These are phyloP conservation scores for Pascua sp. DNA, from an alignment of 1,284 basidiomycete genomes.

Conservation along the genomic window DNA sequence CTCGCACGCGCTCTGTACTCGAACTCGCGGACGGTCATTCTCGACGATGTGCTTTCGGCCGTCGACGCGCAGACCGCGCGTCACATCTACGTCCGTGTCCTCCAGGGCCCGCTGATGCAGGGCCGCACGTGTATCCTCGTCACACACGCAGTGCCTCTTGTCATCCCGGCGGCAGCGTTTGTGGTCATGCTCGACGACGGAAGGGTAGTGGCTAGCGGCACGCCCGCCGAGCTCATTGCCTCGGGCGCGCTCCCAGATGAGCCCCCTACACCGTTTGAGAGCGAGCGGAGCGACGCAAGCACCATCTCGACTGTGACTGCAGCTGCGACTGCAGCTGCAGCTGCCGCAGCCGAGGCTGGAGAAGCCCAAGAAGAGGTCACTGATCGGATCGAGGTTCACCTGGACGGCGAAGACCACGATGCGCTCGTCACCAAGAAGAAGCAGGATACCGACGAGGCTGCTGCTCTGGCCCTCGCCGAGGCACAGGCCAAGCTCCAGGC, in stretches of 20 bases:
- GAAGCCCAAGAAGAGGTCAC: neutral
- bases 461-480: too few relatives aligned
- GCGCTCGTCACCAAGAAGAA: slow-evolving; percentile 51
- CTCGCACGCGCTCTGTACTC: slow-evolving; percentile 48
- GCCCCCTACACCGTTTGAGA: slow-evolving; percentile 11
- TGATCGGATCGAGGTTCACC: slow-evolving; percentile 34
- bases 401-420: slow-evolving; percentile 65
- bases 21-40: slow-evolving; percentile 41
- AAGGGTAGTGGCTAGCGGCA: slow-evolving; percentile 33
- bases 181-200: slow-evolving; percentile 47
- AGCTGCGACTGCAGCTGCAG: neutral
- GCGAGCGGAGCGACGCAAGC: neutral
- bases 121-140: slow-evolving; percentile 54
- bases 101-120: slow-evolving; percentile 46
- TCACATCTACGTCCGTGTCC: slow-evolving; percentile 39
- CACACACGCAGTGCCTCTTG: slow-evolving; percentile 55
- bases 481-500: slow-evolving; percentile 18
- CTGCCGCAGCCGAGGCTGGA: neutral
- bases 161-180: slow-evolving; percentile 50
- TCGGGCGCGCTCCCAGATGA: slow-evolving; percentile 22
- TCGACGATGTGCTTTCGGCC: slow-evolving; percentile 47
- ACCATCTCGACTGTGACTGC: neutral
- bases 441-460: slow-evolving; percentile 27
- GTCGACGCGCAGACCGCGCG: slow-evolving; percentile 53
- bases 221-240: slow-evolving; percentile 33